phyloP scores from a whole-genome alignment of 345 rosid genomes.

The Brassica juncea region DNA sequence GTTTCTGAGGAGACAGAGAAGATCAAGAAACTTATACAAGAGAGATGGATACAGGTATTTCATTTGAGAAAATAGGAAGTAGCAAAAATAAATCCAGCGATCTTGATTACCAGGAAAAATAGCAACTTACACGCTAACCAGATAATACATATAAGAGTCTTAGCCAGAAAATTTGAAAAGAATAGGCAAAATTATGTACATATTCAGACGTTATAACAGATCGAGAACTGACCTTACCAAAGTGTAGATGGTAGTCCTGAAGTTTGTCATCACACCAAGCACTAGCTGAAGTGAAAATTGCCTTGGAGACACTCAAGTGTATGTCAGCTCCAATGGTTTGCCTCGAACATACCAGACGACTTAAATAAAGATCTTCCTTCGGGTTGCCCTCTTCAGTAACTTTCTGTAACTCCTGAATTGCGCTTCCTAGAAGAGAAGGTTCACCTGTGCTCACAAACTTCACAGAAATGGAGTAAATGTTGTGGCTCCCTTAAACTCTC shows the following conservation, averaged over 20 bases:
- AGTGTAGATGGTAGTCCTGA: conserved; percentile 87
- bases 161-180: background rate
- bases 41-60: background rate
- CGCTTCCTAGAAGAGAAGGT: conserved; percentile 60
- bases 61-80: background rate
- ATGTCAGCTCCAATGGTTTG: conserved; percentile 43
- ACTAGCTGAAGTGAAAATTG: conserved; percentile 63
- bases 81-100: background rate
- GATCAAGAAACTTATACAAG: background rate
- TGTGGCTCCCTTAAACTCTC: conserved; percentile 15
- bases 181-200: background rate
- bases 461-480: conserved; percentile 34
- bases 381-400: conserved; percentile 48
- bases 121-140: conserved; percentile 14
- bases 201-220: conserved; percentile 7
- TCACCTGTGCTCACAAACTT: conserved; percentile 82
- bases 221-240: conserved; percentile 60
- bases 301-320: conserved; percentile 53
- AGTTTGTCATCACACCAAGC: conserved; percentile 73
- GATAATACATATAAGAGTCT: conserved; percentile 5
- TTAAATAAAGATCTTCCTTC: conserved; percentile 63
- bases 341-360: conserved; percentile 58
- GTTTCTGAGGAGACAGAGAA: conserved; percentile 53
- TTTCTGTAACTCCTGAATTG: conserved; percentile 63
- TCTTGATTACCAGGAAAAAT: background rate